These are phyloP conservation scores for Lachnum nothofagi DNA, from an alignment of 2,329 filamentous ascomycete genomes.

Conservation along the genomic window DNA sequence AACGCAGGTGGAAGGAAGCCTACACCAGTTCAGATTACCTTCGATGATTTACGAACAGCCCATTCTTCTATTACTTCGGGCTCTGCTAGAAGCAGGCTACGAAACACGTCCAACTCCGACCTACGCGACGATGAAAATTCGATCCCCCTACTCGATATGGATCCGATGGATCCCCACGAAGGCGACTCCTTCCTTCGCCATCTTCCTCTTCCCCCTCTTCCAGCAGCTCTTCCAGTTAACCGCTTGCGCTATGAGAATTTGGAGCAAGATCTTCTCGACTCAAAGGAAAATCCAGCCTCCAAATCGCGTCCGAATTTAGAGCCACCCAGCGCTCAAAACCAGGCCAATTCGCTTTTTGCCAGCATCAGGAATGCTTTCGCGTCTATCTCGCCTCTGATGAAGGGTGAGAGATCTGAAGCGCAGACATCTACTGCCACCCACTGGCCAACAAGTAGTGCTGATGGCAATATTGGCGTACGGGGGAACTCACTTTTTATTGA, in stretches of 20 bases:
- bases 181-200: slow-evolving; percentile 9
- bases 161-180: not conserved
- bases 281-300: not conserved
- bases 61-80: slow-evolving; percentile 30
- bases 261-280: not conserved
- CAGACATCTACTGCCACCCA: not conserved
- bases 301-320: not conserved
- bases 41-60: slow-evolving; percentile 28
- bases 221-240: slow-evolving; percentile 3
- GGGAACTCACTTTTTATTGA: not conserved
- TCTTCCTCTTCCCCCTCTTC: slow-evolving; percentile 14
- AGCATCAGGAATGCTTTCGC: slow-evolving; percentile 9
- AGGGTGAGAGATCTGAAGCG: not conserved
- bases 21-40: slow-evolving; percentile 23
- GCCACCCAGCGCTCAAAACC: not conserved
- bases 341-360: not conserved
- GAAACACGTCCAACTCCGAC: slow-evolving; percentile 6
- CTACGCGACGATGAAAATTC: slow-evolving; percentile 15
- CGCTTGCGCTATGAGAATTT: not conserved
- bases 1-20: slow-evolving; percentile 6
- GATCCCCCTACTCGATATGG: slow-evolving; percentile 21
- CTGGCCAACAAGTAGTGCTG: slow-evolving; percentile 1
- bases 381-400: slow-evolving; percentile 3
- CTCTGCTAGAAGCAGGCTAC: slow-evolving; percentile 14
- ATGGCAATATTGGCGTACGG: not conserved